Evolutionary conservation across 2,329 filamentous ascomycete species (phyloP).

Genomic region (Talaromyces sp.): DNA sequence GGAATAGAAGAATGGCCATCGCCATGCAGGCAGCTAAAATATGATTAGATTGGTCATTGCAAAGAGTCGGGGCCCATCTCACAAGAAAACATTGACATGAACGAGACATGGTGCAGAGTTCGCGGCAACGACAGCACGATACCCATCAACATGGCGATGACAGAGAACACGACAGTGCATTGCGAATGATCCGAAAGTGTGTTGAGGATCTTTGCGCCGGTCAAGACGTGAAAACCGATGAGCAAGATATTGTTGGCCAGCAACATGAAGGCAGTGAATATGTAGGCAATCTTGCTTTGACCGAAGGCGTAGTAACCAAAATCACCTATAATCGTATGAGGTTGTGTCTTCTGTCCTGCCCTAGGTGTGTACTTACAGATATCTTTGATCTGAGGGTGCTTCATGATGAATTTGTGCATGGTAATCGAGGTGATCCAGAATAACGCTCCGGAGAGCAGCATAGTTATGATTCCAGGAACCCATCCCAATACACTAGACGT

Average conservation of each 20-base stretch:
- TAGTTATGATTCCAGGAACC: slow-evolving; percentile 48
- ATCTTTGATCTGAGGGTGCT: slow-evolving; percentile 48
- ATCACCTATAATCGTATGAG: slow-evolving; percentile 30
- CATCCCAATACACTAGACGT: slow-evolving; percentile 41
- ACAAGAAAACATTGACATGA: slow-evolving; percentile 50
- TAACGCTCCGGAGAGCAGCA: slow-evolving; percentile 44
- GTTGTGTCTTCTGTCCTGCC: neutral
- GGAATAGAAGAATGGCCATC: slow-evolving; percentile 49
- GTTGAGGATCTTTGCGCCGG: slow-evolving; percentile 49
- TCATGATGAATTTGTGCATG: slow-evolving; percentile 53
- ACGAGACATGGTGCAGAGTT: slow-evolving; percentile 47
- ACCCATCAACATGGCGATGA: slow-evolving; percentile 47
- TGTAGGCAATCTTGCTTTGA: slow-evolving; percentile 42
- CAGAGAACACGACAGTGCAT: slow-evolving; percentile 49
- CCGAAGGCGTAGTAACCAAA: slow-evolving; percentile 50
- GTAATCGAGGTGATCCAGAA: slow-evolving; percentile 52
- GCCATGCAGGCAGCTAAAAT: slow-evolving; percentile 44
- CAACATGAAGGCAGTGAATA: slow-evolving; percentile 47
- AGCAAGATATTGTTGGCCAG: slow-evolving; percentile 52
- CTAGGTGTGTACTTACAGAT: slow-evolving; percentile 37
- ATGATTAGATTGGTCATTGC: neutral
- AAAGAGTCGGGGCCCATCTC: neutral
- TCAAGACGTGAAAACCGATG: slow-evolving; percentile 51
- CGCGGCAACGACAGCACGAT: slow-evolving; percentile 46
- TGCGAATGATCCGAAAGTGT: slow-evolving; percentile 48